A percentile compares a stretch with the other conserved stretches of the same genome.
These are phyloP conservation scores for Grammothele lineata DNA, from an alignment of 768 basidiomycete species.

Conservation along the genomic window DNA sequence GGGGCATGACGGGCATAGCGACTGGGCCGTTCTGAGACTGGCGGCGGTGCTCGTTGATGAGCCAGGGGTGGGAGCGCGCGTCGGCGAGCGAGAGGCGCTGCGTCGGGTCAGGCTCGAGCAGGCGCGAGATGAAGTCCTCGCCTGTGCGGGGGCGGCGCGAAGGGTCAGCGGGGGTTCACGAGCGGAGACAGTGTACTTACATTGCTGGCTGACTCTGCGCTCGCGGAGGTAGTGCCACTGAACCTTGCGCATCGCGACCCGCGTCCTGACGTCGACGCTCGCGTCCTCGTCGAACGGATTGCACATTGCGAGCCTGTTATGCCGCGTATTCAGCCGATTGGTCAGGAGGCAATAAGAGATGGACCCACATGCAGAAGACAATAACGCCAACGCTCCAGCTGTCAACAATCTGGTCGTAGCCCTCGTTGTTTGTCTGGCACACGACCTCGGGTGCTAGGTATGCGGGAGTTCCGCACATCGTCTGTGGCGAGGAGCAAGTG, in stretches of 20 bases:
- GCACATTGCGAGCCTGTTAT: constrained; percentile 66
- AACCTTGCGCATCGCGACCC: constrained; percentile 53
- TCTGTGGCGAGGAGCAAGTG: constrained; percentile 35
- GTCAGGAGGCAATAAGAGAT: neutral
- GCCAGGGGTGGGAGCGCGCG: constrained; percentile 78
- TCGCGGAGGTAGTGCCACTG: constrained; percentile 53
- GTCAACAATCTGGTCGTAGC: constrained; percentile 88
- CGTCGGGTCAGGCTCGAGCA: constrained; percentile 63
- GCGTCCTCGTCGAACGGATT: constrained; percentile 81
- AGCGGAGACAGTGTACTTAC: constrained; percentile 33
- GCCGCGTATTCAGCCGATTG: constrained; percentile 1
- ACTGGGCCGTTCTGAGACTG: neutral
- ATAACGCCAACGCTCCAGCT: constrained; percentile 97
- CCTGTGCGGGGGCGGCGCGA: constrained; percentile 41
- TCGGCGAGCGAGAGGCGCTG: constrained; percentile 67
- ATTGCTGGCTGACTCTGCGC: constrained; percentile 37
- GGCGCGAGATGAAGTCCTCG: constrained; percentile 56
- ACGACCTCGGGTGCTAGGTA: constrained; percentile 96
- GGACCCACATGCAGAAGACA: constrained; percentile 81
- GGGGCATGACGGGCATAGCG: neutral
- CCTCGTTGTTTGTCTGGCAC: constrained; percentile 50
- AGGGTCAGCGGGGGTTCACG: neutral
- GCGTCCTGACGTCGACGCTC: constrained; percentile 52
- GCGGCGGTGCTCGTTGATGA: constrained; percentile 26
- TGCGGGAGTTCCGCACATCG: constrained; percentile 94